Evolutionary conservation across 2,329 filamentous ascomycete genomes (phyloP).

Genomic region (Monilinia polystroma): DNA sequence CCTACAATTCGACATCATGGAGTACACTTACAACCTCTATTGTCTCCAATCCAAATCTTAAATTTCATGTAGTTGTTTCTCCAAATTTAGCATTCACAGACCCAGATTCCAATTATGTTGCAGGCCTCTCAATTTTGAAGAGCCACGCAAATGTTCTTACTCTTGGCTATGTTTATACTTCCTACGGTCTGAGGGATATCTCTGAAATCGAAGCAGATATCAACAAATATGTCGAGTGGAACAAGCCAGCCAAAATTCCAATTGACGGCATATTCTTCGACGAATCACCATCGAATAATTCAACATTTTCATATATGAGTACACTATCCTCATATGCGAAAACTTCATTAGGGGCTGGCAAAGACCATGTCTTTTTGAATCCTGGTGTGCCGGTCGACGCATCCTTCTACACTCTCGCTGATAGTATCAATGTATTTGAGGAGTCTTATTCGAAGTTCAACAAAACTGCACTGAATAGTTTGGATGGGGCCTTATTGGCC

Average conservation of each 20-base stretch:
- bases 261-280: conserved; percentile 21
- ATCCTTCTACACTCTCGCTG: conserved; percentile 30
- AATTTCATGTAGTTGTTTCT: conserved; percentile 32
- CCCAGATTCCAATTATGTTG: conserved; percentile 32
- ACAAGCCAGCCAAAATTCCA: conserved; percentile 18
- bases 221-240: conserved; percentile 43
- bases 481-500: conserved; percentile 20
- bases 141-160: conserved; percentile 39
- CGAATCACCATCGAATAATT: conserved; percentile 21
- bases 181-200: conserved; percentile 40
- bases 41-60: conserved; percentile 28
- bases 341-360: conserved; percentile 26
- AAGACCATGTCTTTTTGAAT: conserved; percentile 29
- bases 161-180: conserved; percentile 45
- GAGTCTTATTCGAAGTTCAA: conserved; percentile 27
- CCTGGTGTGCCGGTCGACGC: conserved; percentile 31
- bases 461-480: conserved; percentile 17
- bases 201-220: conserved; percentile 42
- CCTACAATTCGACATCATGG: conserved; percentile 32
- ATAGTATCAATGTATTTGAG: conserved; percentile 33
- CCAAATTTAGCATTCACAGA: conserved; percentile 25
- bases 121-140: conserved; percentile 29
- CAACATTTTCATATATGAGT: conserved; percentile 29
- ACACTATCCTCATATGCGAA: conserved; percentile 29
- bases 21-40: conserved; percentile 28